Conservation (phyloP, 306 rosid species). For the Casuarina equisetifolia region DNA sequence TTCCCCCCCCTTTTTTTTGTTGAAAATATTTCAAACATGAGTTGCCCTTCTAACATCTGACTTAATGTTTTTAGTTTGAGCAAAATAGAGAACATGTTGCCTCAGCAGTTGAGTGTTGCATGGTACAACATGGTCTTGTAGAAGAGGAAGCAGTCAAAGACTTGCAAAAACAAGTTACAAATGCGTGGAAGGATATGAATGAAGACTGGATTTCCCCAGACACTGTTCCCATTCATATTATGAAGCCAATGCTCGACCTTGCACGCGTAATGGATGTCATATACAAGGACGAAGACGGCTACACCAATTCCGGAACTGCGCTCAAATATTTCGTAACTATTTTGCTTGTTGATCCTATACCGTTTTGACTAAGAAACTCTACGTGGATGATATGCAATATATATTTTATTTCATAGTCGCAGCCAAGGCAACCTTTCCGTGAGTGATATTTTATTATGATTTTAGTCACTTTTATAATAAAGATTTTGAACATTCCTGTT, state of each 20-base stretch:
- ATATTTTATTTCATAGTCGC: no score
- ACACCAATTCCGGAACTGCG: neutral
- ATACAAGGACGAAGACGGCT: neutral
- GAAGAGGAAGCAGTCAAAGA: conserved; percentile 26
- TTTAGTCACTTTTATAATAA: no score
- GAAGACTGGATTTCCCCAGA: conserved; percentile 32
- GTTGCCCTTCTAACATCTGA: no score
- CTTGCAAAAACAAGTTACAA: conserved; percentile 1
- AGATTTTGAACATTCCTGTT: no score
- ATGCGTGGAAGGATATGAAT: conserved; percentile 44
- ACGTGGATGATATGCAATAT: neutral
- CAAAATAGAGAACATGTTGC: conserved; percentile 30
- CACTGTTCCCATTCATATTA: conserved; percentile 27
- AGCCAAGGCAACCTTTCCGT: no score
- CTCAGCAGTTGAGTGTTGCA: conserved; percentile 33
- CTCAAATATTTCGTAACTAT: neutral
- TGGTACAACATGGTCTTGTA: conserved; percentile 17
- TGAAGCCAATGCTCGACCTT: conserved; percentile 35
- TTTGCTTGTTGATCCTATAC: neutral
- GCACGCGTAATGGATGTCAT: conserved; percentile 24
- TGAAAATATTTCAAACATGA: no score
- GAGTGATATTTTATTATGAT: no score
- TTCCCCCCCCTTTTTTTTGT: no score
- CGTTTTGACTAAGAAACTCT: neutral
- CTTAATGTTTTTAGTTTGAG: conserved; percentile 22